These are phyloP conservation scores for Plantago rigida DNA, from an alignment of 305 asterid genomes.

Conservation along the genomic window DNA sequence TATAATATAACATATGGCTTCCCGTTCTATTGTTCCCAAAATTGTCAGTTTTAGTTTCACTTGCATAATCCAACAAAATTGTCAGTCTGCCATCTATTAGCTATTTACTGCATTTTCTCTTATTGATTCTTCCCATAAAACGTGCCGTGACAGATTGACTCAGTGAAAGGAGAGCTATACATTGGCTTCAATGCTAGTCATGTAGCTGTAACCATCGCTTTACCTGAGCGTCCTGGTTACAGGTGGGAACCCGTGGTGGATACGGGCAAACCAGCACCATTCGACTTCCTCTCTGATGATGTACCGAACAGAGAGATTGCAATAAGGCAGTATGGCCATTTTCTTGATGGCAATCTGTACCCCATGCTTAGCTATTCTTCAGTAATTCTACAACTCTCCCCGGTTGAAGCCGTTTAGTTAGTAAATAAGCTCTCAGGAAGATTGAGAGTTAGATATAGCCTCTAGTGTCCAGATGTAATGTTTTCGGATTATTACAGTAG, in stretches of 20 bases:
- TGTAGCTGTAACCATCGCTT: constrained; percentile 46
- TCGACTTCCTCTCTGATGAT: constrained; percentile 56
- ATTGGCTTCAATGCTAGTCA: constrained; percentile 80
- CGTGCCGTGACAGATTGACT: constrained; percentile 47
- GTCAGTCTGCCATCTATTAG: not conserved
- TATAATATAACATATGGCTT: too few relatives aligned
- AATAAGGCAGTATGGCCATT: constrained; percentile 59
- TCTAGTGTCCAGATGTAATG: not conserved
- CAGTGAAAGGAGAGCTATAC: constrained; percentile 71
- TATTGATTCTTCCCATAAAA: not conserved
- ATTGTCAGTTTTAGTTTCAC: too few relatives aligned
- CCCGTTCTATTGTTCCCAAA: not conserved
- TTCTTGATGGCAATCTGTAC: constrained; percentile 68
- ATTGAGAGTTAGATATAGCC: not conserved
- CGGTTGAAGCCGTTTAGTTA: constrained; percentile 30
- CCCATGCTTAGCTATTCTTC: constrained; percentile 94
- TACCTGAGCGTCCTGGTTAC: constrained; percentile 75
- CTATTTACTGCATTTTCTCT: not conserved
- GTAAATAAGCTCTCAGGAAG: constrained; percentile 9
- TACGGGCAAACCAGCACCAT: constrained; percentile 75
- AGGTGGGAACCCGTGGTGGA: constrained; percentile 85
- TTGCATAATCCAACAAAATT: too few relatives aligned
- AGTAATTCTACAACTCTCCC: constrained; percentile 52
- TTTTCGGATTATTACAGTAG: too few relatives aligned
- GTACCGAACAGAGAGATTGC: constrained; percentile 43